Conservation (phyloP, 768 basidiomycete species). For the Psilocybe sp. region DNA sequence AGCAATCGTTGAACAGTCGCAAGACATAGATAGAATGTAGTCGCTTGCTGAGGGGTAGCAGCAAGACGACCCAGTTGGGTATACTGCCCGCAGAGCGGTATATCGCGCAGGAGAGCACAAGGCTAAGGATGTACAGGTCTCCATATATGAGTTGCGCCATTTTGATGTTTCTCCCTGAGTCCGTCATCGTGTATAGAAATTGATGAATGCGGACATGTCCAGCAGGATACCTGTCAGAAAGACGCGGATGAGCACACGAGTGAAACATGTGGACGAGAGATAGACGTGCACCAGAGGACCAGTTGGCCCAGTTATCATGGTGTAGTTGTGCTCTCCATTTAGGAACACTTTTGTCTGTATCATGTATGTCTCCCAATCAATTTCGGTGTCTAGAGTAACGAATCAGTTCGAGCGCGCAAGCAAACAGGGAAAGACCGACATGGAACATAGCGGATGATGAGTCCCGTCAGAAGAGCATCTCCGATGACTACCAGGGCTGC, state of each 20-base stretch:
- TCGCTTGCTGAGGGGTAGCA: constrained; percentile 87
- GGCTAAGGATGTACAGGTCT: constrained; percentile 64
- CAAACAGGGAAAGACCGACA: constrained; percentile 51
- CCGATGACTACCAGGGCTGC: constrained; percentile 64
- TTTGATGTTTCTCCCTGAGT: constrained; percentile 54
- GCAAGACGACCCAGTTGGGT: constrained; percentile 70
- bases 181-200: constrained; percentile 61
- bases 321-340: constrained; percentile 82
- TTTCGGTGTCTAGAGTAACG: constrained; percentile 80
- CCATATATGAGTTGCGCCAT: constrained; percentile 80
- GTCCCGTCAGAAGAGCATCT: constrained; percentile 74
- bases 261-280: background rate
- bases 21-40: constrained; percentile 91
- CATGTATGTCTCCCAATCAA: constrained; percentile 98
- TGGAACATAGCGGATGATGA: constrained; percentile 78
- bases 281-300: constrained; percentile 83
- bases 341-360: constrained; percentile 77
- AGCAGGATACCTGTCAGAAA: constrained; percentile 77
- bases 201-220: constrained; percentile 87
- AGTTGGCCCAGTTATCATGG: constrained; percentile 80
- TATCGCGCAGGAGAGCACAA: constrained; percentile 63
- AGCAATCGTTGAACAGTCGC: constrained; percentile 94
- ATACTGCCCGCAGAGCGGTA: constrained; percentile 59
- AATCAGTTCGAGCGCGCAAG: constrained; percentile 11
- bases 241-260: background rate